Conservation (phyloP, 2,329 filamentous ascomycete genomes). For the Pseudogymnoascus pannorum region DNA sequence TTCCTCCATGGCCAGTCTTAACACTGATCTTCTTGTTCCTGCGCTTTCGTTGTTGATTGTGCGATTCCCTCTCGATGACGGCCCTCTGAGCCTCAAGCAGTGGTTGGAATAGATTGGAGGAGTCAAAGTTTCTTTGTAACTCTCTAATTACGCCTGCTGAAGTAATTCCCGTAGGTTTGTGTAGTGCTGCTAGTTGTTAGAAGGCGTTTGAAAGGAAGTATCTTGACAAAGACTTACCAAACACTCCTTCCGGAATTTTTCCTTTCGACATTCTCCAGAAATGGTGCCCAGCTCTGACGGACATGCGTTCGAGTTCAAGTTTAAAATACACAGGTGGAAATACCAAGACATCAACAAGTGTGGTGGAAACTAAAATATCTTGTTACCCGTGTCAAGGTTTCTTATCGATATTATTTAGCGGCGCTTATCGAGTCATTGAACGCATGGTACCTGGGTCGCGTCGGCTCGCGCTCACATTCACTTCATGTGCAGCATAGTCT, state of each 20-base stretch:
- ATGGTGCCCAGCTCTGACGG: slow-evolving; percentile 6
- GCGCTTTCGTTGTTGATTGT: slow-evolving; percentile 53
- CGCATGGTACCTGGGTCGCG: not conserved
- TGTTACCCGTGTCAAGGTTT: slow-evolving; percentile 2
- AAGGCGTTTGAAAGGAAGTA: slow-evolving; percentile 7
- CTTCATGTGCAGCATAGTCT: not conserved
- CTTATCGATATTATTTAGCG: slow-evolving; percentile 8
- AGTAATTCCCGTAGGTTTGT: slow-evolving; percentile 81
- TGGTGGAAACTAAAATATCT: slow-evolving; percentile 2
- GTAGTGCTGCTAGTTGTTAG: slow-evolving; percentile 59
- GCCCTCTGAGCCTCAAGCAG: slow-evolving; percentile 60
- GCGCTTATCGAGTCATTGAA: slow-evolving; percentile 7
- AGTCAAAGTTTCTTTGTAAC: slow-evolving; percentile 76
- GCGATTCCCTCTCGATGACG: slow-evolving; percentile 48
- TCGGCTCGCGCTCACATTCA: not conserved
- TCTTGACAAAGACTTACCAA: slow-evolving; percentile 39
- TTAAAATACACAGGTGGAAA: not conserved
- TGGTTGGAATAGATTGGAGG: slow-evolving; percentile 70
- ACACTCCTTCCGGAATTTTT: slow-evolving; percentile 54
- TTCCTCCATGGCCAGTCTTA: slow-evolving; percentile 95
- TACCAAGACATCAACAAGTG: not conserved
- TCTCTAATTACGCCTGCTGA: slow-evolving; percentile 89
- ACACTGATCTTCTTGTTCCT: slow-evolving; percentile 57
- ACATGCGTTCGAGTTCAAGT: slow-evolving; percentile 17
- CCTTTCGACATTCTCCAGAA: slow-evolving; percentile 26